Conservation (phyloP, 2,329 filamentous ascomycete species). For the Neodidymelliopsis sp. region DNA sequence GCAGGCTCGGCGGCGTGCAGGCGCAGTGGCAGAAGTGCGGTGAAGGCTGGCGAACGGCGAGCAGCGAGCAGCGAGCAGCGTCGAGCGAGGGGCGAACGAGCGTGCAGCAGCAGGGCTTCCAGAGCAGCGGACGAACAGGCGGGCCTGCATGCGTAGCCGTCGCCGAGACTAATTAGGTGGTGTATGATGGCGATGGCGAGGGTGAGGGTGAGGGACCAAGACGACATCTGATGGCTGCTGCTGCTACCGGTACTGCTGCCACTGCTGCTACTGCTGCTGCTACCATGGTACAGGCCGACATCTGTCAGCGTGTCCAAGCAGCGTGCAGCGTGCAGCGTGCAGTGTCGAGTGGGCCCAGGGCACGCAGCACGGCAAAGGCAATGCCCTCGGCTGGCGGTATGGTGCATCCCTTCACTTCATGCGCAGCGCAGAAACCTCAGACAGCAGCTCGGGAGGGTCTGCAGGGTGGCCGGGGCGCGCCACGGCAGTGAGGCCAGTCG, state of each 20-base stretch:
- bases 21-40: slow-evolving; percentile 13
- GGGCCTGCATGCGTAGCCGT: slow-evolving; percentile 3
- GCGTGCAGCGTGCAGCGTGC: neutral
- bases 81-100: slow-evolving; percentile 11
- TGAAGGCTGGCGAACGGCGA: slow-evolving; percentile 8
- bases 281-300: no score
- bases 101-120: neutral
- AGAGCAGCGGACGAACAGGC: slow-evolving; percentile 24
- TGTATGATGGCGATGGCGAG: neutral
- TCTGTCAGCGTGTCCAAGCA: no score
- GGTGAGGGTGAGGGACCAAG: no score
- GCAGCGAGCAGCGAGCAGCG: neutral
- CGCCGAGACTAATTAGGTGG: neutral
- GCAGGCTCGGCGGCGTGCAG: slow-evolving; percentile 15
- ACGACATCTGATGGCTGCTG: no score
- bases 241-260: no score
- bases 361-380: no score
- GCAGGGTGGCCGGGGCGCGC: slow-evolving; percentile 28
- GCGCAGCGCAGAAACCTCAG: slow-evolving; percentile 11
- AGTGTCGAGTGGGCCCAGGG: no score
- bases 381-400: neutral
- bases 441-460: slow-evolving; percentile 24
- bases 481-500: slow-evolving; percentile 4
- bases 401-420: no score
- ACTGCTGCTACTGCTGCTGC: no score